These are phyloP conservation scores for Naegleria gruberi DNA, from an alignment of 208 protist genomes.

Conservation along the genomic window DNA sequence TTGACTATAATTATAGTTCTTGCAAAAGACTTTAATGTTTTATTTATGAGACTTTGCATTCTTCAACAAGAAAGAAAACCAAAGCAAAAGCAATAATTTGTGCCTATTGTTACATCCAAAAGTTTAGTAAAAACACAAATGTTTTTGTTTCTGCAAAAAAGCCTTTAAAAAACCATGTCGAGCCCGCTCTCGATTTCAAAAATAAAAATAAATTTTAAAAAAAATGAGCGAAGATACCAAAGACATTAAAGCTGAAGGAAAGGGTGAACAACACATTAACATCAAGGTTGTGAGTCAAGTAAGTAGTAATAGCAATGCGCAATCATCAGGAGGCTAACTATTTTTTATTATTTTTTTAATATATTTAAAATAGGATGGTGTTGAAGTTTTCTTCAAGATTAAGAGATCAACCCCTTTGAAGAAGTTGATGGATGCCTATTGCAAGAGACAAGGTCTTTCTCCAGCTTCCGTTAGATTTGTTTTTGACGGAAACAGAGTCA, in stretches of 20 bases:
- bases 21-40: no score
- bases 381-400: conserved; percentile 93
- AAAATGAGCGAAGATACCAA: not conserved
- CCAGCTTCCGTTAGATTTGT: conserved; percentile 80
- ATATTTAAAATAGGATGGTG: conserved; percentile 53
- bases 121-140: no score
- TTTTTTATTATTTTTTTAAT: not conserved
- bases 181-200: no score
- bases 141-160: no score
- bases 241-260: not conserved
- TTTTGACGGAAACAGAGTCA: conserved; percentile 83
- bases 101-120: no score
- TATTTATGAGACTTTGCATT: no score
- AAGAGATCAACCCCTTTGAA: conserved; percentile 80
- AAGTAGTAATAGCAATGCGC: not conserved
- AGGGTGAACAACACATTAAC: conserved; percentile 55
- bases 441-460: conserved; percentile 83
- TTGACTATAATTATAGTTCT: no score
- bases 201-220: no score
- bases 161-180: no score
- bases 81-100: no score
- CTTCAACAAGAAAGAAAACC: no score
- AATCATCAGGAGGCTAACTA: not conserved
- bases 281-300: conserved; percentile 76
- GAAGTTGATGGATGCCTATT: conserved; percentile 93